Evolutionary conservation across 2,329 filamentous ascomycete genomes (phyloP).

Genomic region (Zelopaecilomyces penicillatus): DNA sequence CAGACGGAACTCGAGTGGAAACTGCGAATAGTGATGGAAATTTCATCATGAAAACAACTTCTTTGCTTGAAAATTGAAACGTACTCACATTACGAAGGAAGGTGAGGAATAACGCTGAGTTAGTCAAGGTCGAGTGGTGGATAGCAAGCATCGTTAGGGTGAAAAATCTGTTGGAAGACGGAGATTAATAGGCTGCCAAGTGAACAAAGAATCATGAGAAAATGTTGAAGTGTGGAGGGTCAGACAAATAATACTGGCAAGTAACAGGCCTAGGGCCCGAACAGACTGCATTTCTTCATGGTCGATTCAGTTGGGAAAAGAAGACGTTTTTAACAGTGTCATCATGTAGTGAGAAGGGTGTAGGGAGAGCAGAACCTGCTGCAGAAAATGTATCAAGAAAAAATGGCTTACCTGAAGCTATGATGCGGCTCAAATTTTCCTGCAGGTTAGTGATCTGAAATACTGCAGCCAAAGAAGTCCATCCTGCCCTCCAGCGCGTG

Average conservation of each 20-base stretch:
- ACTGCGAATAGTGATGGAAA: conserved; percentile 73
- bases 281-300: conserved; percentile 68
- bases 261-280: conserved; percentile 70
- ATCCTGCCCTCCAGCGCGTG: too few species aligned
- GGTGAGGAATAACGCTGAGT: too few species aligned
- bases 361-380: neutral
- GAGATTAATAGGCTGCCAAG: conserved; percentile 3
- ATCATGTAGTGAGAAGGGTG: conserved; percentile 45
- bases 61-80: conserved; percentile 1
- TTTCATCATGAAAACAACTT: conserved; percentile 53
- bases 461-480: too few species aligned
- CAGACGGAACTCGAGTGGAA: conserved; percentile 69
- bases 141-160: neutral
- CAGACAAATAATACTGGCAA: conserved; percentile 86
- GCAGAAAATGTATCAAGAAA: too few species aligned
- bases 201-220: conserved; percentile 2
- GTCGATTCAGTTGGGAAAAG: conserved; percentile 85
- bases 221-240: conserved; percentile 22
- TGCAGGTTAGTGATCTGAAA: too few species aligned
- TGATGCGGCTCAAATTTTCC: too few species aligned
- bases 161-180: neutral
- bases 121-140: neutral
- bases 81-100: conserved; percentile 5
- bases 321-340: conserved; percentile 65
- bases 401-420: too few species aligned